phyloP scores from a whole-genome alignment of 1,139 yeast species.

The Diutina sp. region DNA sequence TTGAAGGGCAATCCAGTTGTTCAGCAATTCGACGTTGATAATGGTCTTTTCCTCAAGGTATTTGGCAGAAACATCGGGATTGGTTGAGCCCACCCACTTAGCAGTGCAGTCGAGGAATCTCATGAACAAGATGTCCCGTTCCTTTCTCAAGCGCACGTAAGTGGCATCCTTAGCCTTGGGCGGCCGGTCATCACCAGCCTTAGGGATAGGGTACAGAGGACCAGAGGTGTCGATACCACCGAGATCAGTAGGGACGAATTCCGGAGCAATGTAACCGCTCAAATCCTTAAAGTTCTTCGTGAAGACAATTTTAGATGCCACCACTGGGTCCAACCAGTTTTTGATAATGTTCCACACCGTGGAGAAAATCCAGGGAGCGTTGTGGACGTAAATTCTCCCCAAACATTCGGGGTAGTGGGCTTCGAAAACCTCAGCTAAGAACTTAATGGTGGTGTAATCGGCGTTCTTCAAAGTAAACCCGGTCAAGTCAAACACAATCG shows the following conservation, averaged over 20 bases:
- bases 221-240: conserved; percentile 57
- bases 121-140: conserved; percentile 35
- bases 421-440: conserved; percentile 66
- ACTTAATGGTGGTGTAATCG: conserved; percentile 76
- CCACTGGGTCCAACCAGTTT: conserved; percentile 83
- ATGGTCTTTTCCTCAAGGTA: conserved; percentile 33
- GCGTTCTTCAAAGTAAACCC: conserved; percentile 70
- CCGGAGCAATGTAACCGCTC: conserved; percentile 36
- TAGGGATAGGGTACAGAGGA: conserved; percentile 43
- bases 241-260: conserved; percentile 43
- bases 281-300: conserved; percentile 52
- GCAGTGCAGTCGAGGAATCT: conserved; percentile 43
- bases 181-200: conserved; percentile 15
- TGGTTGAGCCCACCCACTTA: conserved; percentile 48
- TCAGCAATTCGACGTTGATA: conserved; percentile 34
- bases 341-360: conserved; percentile 80
- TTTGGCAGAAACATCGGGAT: conserved; percentile 29
- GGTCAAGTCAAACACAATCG: conserved; percentile 61
- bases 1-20: conserved; percentile 51
- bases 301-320: conserved; percentile 68
- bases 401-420: conserved; percentile 82
- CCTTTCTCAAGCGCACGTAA: conserved; percentile 13
- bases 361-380: conserved; percentile 84
- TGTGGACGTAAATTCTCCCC: conserved; percentile 64
- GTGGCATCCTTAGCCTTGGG: conserved; percentile 17